A percentile compares a stretch with the other conserved stretches of the same genome.
phyloP scores from a whole-genome alignment of 2,329 filamentous ascomycete species.

The Myriosclerotinia curreyana region DNA sequence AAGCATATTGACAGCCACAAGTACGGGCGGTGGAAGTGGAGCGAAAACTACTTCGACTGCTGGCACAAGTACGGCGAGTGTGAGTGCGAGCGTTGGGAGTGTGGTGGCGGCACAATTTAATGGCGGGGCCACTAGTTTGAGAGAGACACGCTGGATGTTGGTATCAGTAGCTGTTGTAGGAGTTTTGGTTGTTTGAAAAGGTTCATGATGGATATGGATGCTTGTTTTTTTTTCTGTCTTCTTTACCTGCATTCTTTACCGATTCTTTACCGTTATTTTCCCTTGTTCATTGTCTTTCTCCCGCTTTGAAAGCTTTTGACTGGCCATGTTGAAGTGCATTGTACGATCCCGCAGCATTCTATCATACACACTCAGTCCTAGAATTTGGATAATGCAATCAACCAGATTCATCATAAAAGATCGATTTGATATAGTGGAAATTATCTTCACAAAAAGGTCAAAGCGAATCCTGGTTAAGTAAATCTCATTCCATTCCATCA shows the following conservation, averaged over 20 bases:
- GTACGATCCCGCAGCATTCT: neutral
- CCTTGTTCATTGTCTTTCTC: neutral
- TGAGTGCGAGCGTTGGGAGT: neutral
- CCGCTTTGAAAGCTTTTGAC: neutral
- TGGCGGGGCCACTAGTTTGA: neutral
- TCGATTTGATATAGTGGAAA: neutral
- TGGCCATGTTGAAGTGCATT: neutral
- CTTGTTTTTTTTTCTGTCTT: neutral
- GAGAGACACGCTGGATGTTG: neutral
- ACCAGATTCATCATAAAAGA: neutral
- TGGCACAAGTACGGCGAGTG: neutral
- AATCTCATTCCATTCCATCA: conserved; percentile 19
- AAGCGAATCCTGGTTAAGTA: neutral
- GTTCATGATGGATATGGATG: neutral
- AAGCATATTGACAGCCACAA: neutral
- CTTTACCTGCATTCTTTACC: neutral
- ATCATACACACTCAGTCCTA: neutral
- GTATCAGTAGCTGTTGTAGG: neutral
- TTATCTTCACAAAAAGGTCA: neutral
- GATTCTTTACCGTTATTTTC: neutral
- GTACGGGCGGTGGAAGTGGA: neutral
- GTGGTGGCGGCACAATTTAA: neutral
- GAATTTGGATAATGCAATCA: neutral
- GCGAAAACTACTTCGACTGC: neutral
- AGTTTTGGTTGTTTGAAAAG: neutral